These are phyloP conservation scores for Pyrus betulifolia DNA, from an alignment of 306 rosid genomes.

Conservation along the genomic window DNA sequence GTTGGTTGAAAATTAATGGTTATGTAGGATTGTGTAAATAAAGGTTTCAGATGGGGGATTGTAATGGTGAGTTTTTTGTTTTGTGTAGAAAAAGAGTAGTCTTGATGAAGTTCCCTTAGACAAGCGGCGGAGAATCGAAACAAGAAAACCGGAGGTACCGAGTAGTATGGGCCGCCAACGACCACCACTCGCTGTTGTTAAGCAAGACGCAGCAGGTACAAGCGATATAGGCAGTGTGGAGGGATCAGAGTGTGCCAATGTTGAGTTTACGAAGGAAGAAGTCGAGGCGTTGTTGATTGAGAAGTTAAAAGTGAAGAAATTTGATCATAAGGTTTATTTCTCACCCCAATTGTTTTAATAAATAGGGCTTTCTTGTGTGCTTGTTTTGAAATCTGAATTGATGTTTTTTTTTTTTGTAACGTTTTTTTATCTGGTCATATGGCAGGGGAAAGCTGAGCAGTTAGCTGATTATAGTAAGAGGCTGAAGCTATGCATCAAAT, in stretches of 20 bases:
- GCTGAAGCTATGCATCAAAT: constrained; percentile 63
- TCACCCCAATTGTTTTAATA: neutral
- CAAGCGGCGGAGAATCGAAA: constrained; percentile 57
- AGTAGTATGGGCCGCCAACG: neutral
- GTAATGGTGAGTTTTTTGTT: neutral
- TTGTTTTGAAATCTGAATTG: neutral
- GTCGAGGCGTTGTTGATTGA: constrained; percentile 58
- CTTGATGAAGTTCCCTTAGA: constrained; percentile 45
- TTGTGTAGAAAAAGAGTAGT: constrained; percentile 45
- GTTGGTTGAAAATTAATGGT: neutral
- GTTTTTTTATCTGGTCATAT: neutral
- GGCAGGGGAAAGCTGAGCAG: constrained; percentile 59
- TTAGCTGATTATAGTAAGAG: constrained; percentile 47
- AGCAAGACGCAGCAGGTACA: constrained; percentile 23
- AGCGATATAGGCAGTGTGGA: constrained; percentile 31
- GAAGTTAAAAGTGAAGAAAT: constrained; percentile 51
- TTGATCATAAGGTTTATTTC: constrained; percentile 57
- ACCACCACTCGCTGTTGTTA: constrained; percentile 24
- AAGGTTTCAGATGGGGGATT: neutral
- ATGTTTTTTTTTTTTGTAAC: too few relatives aligned
- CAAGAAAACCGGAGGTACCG: constrained; percentile 38
- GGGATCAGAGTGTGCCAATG: constrained; percentile 23
- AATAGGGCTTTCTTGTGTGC: neutral
- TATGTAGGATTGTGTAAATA: neutral
- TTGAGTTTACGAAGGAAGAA: constrained; percentile 66